phyloP scores from a whole-genome alignment of 2,329 filamentous ascomycete species.

The Ascochyta fabae region DNA sequence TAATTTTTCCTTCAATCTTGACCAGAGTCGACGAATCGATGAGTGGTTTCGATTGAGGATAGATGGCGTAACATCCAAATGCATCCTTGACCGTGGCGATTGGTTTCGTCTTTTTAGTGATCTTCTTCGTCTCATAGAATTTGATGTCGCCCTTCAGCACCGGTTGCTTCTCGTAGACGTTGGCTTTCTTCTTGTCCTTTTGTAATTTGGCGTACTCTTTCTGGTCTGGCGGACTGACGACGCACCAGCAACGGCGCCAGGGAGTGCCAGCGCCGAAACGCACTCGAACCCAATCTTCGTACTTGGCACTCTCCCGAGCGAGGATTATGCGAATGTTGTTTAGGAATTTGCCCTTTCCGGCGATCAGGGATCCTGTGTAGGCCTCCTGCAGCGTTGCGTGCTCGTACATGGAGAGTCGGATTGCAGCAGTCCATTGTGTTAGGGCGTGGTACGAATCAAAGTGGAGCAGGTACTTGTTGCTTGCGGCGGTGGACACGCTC shows the following conservation, averaged over 20 bases:
- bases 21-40: constrained; percentile 94
- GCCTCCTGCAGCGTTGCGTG: constrained; percentile 92
- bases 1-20: constrained; percentile 91
- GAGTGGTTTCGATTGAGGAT: constrained; percentile 90
- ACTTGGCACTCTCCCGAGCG: constrained; percentile 76
- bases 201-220: constrained; percentile 86
- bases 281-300: constrained; percentile 93
- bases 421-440: constrained; percentile 94
- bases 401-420: constrained; percentile 92
- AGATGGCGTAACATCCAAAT: constrained; percentile 92
- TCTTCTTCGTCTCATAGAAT: constrained; percentile 90
- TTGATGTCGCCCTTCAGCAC: constrained; percentile 88
- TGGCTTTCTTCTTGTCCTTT: constrained; percentile 82
- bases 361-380: constrained; percentile 94
- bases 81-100: constrained; percentile 92
- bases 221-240: constrained; percentile 89
- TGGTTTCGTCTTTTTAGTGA: constrained; percentile 87
- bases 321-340: constrained; percentile 93
- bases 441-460: constrained; percentile 95
- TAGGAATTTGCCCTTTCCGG: constrained; percentile 85
- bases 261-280: constrained; percentile 94
- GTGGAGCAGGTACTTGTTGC: constrained; percentile 93
- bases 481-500: constrained; percentile 92
- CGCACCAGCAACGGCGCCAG: constrained; percentile 97
- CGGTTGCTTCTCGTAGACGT: constrained; percentile 77